A percentile compares a stretch with the other conserved stretches of the same genome.
phyloP scores from a whole-genome alignment of 805 yeast species.

The Pichia gijzeniarum region DNA sequence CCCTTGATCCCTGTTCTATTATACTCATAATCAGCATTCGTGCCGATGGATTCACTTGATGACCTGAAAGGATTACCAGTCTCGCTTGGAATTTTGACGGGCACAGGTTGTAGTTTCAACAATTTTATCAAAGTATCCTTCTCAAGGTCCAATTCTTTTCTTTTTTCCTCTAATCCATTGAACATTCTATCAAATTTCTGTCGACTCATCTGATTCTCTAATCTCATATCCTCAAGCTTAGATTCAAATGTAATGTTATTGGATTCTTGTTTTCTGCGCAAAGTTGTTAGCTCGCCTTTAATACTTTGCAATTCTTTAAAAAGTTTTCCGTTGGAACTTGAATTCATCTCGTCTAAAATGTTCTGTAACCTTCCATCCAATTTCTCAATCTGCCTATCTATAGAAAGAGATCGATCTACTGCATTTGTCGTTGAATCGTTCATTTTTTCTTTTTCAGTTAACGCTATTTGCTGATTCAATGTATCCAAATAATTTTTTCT shows the following conservation, averaged over 20 bases:
- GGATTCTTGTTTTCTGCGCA: slow-evolving; percentile 32
- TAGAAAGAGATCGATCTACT: slow-evolving; percentile 9
- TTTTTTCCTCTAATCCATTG: slow-evolving; percentile 22
- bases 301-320: slow-evolving; percentile 18
- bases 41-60: no score
- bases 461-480: slow-evolving; percentile 1
- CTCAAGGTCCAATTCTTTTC: slow-evolving; percentile 24
- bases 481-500: slow-evolving; percentile 10
- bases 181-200: slow-evolving; percentile 22
- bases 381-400: slow-evolving; percentile 7
- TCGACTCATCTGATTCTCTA: slow-evolving; percentile 34
- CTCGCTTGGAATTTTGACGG: no score
- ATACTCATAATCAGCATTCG: neutral
- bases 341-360: slow-evolving; percentile 16
- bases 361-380: slow-evolving; percentile 14
- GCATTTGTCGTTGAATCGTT: neutral
- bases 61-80: no score
- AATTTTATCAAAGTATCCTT: slow-evolving; percentile 22
- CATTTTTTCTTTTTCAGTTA: neutral
- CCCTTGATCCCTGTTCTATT: neutral
- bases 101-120: slow-evolving; percentile 10
- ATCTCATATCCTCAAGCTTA: slow-evolving; percentile 57
- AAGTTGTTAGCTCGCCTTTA: slow-evolving; percentile 19
- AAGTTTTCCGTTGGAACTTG: slow-evolving; percentile 15
- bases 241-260: slow-evolving; percentile 62